A percentile compares a stretch with the other conserved stretches of the same genome.
Evolutionary conservation across 805 yeast genomes (phyloP).

Genomic region (Metschnikowia aberdeeniae): DNA sequence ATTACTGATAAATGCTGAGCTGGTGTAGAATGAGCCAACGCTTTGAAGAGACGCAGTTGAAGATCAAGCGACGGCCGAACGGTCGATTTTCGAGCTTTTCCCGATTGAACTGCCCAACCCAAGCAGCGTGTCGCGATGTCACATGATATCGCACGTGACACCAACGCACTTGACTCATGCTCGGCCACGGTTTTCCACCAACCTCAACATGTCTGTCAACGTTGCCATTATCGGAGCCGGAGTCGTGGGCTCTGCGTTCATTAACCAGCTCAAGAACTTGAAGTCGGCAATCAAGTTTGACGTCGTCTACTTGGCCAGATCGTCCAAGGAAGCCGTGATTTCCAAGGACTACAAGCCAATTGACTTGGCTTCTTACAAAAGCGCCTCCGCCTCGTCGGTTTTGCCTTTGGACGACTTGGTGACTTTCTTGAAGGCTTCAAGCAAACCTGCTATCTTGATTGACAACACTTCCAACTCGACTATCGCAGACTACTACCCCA

Average conservation of each 20-base stretch:
- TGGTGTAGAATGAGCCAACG: not conserved
- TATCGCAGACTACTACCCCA: conserved; percentile 74
- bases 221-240: conserved; percentile 69
- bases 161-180: not conserved
- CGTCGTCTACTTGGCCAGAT: conserved; percentile 71
- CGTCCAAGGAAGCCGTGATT: conserved; percentile 64
- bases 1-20: too few species aligned
- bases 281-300: conserved; percentile 64
- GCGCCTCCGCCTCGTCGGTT: conserved; percentile 42
- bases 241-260: conserved; percentile 89
- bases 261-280: conserved; percentile 69
- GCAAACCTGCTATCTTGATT: conserved; percentile 74
- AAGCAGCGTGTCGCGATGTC: not conserved
- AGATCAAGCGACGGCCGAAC: too few species aligned
- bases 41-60: too few species aligned
- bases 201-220: conserved; percentile 33
- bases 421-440: conserved; percentile 59
- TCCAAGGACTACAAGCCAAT: conserved; percentile 70
- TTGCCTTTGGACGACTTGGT: conserved; percentile 57
- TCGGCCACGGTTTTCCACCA: not conserved
- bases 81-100: too few species aligned
- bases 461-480: conserved; percentile 90
- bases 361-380: conserved; percentile 55
- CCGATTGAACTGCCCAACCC: too few species aligned
- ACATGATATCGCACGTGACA: not conserved